Conservation (phyloP, 768 basidiomycete genomes). For the Lactifluus pinguis region DNA sequence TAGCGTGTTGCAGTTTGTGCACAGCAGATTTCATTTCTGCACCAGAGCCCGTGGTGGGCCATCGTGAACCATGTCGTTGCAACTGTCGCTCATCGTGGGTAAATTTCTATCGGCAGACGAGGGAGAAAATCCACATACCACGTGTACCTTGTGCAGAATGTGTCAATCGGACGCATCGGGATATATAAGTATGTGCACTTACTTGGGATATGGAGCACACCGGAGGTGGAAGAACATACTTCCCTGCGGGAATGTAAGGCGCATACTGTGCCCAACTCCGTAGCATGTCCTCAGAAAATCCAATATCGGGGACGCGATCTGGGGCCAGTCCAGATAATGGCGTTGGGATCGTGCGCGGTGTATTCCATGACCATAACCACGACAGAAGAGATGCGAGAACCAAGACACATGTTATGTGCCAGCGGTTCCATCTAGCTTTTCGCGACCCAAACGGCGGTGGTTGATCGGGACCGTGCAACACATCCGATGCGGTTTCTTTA, state of each 20-base stretch:
- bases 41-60: constrained; percentile 48
- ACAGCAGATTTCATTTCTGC: constrained; percentile 39
- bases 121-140: constrained; percentile 33
- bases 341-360: constrained; percentile 25
- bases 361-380: neutral
- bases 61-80: constrained; percentile 75
- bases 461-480: neutral
- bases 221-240: constrained; percentile 39
- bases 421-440: neutral
- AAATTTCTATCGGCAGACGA: neutral
- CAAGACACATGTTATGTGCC: neutral
- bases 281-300: constrained; percentile 6
- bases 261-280: constrained; percentile 49
- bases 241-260: constrained; percentile 43
- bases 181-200: constrained; percentile 1
- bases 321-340: neutral
- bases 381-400: neutral
- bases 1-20: constrained; percentile 42
- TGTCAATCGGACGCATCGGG: neutral
- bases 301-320: constrained; percentile 6
- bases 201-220: constrained; percentile 52
- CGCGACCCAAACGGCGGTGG: neutral
- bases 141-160: constrained; percentile 39
- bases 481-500: neutral
- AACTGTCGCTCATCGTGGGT: constrained; percentile 35